Percentiles rank a stretch among this genome's conserved stretches.
Evolutionary conservation across 1,284 basidiomycete genomes (phyloP).

Genomic region (Tilletia caries): DNA sequence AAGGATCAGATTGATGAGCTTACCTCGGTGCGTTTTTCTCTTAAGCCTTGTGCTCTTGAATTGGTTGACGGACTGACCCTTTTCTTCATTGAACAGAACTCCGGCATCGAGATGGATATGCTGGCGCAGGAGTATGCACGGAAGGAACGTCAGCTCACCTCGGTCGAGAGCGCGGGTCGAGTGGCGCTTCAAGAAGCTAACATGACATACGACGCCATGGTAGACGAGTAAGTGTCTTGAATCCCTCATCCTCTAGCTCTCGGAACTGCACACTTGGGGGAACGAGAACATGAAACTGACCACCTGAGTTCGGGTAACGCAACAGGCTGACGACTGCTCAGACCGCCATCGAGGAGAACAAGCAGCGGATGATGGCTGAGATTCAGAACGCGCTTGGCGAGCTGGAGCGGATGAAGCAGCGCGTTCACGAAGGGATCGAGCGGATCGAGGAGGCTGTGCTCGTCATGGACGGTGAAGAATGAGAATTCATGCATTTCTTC

Average conservation of each 20-base stretch:
- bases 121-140: not conserved
- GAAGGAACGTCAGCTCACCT: not conserved
- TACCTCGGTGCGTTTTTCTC: not conserved
- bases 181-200: slow-evolving; percentile 8
- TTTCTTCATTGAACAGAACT: not conserved
- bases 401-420: slow-evolving; percentile 7
- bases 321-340: not conserved
- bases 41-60: not conserved
- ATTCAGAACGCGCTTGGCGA: not conserved
- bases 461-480: not conserved
- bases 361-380: not conserved
- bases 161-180: slow-evolving; percentile 7
- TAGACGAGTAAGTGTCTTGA: not conserved
- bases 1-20: slow-evolving; percentile 13
- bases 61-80: not conserved
- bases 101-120: slow-evolving; percentile 10
- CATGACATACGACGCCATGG: slow-evolving; percentile 8
- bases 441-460: slow-evolving; percentile 11
- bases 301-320: not conserved
- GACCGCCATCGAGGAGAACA: not conserved
- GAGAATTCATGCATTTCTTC: no score
- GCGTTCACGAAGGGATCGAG: slow-evolving; percentile 5
- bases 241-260: not conserved
- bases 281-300: not conserved
- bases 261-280: not conserved